phyloP scores from a whole-genome alignment of 306 rosid species.

The Trifolium dubium region DNA sequence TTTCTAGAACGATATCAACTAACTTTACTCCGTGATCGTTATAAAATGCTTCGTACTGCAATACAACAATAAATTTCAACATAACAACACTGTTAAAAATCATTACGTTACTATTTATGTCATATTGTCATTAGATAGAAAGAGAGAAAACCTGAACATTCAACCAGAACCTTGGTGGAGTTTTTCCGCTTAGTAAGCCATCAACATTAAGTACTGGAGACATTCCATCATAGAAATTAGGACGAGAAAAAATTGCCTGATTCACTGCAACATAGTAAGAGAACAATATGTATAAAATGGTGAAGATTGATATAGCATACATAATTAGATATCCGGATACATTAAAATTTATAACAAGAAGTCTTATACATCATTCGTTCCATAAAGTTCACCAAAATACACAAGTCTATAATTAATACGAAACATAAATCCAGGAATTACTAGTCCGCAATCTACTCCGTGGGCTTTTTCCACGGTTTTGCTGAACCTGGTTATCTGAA shows the following conservation, averaged over 20 bases:
- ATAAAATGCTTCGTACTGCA: conserved; percentile 73
- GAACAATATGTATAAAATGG: background rate
- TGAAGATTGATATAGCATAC: too few species aligned
- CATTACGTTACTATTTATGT: background rate
- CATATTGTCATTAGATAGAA: background rate
- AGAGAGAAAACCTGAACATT: conserved; percentile 56
- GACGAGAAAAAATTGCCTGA: conserved; percentile 65
- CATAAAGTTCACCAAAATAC: too few species aligned
- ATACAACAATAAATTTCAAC: conserved; percentile 6
- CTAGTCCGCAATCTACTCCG: too few species aligned
- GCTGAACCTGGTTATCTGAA: too few species aligned
- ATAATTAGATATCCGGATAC: too few species aligned
- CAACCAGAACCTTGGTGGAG: conserved; percentile 66
- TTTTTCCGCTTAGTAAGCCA: conserved; percentile 38
- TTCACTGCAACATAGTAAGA: conserved; percentile 55
- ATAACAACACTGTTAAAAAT: background rate
- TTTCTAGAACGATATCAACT: conserved; percentile 43
- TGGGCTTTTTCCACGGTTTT: too few species aligned
- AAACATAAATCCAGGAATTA: too few species aligned
- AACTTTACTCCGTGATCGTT: conserved; percentile 45
- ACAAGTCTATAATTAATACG: too few species aligned
- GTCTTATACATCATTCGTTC: too few species aligned
- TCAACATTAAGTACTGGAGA: conserved; percentile 56
- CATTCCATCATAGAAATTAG: conserved; percentile 55
- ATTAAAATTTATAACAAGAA: too few species aligned